A percentile compares a stretch with the other conserved stretches of the same genome.
Evolutionary conservation across 805 yeast genomes (phyloP).

Genomic region (Wickerhamiella qilinensis): DNA sequence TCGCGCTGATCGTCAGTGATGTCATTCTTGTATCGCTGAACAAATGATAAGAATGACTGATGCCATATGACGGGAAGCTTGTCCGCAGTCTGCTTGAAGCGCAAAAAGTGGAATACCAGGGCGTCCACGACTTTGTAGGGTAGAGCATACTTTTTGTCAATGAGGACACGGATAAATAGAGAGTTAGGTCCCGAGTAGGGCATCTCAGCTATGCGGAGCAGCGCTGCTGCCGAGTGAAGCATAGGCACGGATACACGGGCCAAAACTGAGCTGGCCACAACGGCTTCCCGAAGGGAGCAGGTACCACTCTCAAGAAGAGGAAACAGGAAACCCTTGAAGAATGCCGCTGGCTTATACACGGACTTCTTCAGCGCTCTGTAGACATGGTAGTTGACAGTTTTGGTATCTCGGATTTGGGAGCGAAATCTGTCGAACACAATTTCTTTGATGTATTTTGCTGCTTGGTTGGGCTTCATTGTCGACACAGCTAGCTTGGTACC

Average conservation of each 20-base stretch:
- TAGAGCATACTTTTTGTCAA: conserved; percentile 90
- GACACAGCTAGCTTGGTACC: conserved; percentile 92
- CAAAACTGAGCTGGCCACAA: conserved; percentile 84
- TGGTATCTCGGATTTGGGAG: conserved; percentile 24
- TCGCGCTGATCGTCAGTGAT: conserved; percentile 98
- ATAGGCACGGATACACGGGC: conserved; percentile 85
- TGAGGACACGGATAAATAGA: conserved; percentile 71
- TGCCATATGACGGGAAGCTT: conserved; percentile 93
- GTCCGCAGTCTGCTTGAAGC: conserved; percentile 46
- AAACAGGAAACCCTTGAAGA: conserved; percentile 87
- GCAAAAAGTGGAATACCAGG: conserved; percentile 83
- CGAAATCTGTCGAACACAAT: conserved; percentile 26
- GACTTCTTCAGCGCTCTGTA: conserved; percentile 87
- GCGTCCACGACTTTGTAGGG: conserved; percentile 96
- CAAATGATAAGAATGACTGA: conserved; percentile 84
- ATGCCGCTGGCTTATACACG: conserved; percentile 92
- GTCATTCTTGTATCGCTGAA: conserved; percentile 92
- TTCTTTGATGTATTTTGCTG: conserved; percentile 60
- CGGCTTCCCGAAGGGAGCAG: conserved; percentile 84
- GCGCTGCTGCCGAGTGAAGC: conserved; percentile 89
- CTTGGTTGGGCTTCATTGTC: conserved; percentile 70
- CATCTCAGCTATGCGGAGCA: conserved; percentile 63
- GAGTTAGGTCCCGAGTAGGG: conserved; percentile 82
- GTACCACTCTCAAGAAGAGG: conserved; percentile 71
- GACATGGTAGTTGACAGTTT: conserved; percentile 73